These are phyloP conservation scores for Rhizopus arrhizus DNA, from an alignment of 371 early-diverging fungal genomes.

Conservation along the genomic window DNA sequence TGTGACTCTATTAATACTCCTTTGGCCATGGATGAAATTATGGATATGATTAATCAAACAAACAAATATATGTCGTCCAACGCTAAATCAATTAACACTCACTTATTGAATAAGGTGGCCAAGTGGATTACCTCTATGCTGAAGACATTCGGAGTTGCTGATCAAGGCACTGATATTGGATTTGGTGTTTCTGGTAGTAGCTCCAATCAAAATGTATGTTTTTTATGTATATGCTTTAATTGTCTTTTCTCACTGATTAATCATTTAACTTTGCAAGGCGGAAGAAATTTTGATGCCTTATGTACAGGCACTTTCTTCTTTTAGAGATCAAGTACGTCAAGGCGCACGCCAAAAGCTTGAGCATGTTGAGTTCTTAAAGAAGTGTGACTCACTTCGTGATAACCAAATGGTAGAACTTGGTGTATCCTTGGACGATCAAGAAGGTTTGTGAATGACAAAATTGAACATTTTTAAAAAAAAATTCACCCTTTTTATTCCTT, in stretches of 20 bases:
- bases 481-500: background rate
- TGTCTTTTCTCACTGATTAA: background rate
- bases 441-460: constrained; percentile 40
- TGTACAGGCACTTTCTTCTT: constrained; percentile 75
- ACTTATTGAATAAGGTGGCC: constrained; percentile 78
- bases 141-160: constrained; percentile 73
- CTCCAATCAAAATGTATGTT: constrained; percentile 39
- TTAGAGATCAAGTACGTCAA: constrained; percentile 86
- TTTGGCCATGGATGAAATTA: constrained; percentile 76
- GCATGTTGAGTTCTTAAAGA: constrained; percentile 66
- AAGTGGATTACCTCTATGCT: constrained; percentile 79
- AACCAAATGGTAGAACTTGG: constrained; percentile 83
- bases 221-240: too few relatives aligned
- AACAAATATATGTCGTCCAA: constrained; percentile 79
- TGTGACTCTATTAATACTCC: constrained; percentile 96
- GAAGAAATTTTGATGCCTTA: constrained; percentile 85
- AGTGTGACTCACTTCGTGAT: constrained; percentile 90
- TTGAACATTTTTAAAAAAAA: background rate
- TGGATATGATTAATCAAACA: constrained; percentile 77
- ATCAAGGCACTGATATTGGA: constrained; percentile 62
- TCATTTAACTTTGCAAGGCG: constrained; percentile 10
- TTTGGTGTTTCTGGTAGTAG: constrained; percentile 41
- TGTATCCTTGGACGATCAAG: constrained; percentile 91
- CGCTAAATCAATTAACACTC: constrained; percentile 52
- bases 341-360: constrained; percentile 63